Base-by-base conservation (phyloP, 108 stramenopile genomes). In the Discostella stelligeroides region DNA sequence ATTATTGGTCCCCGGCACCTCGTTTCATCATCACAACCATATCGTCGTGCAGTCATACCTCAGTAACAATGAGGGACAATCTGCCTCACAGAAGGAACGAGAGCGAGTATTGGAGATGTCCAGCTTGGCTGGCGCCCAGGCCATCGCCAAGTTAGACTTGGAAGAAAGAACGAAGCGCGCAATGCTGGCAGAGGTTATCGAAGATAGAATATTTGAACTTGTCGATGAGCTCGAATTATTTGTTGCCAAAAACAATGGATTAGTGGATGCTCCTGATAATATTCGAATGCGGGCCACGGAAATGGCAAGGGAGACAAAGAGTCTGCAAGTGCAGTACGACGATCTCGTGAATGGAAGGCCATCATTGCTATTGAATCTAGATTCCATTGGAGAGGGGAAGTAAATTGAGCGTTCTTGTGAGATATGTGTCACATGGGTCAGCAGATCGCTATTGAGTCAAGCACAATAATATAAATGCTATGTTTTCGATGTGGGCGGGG, bases 181-280 rank as follows among this genome's bases (percentile, higher is more conserved):
- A 20, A 80, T 86, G 81, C 53, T 86, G 43, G 86, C 86, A 21
- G 86, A 86, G 54, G 71, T 60, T 11, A 67, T 84, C 17, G 86
- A 86, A 71, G 83, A 86, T 61, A 51, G 83, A 21, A 81, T 86
- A 23, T 79, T 83, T 66, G 59, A 61, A 20, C 49, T 84, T n/a
- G 38, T 55, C 0, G 82, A 84, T 43, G 81, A 86, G 42, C 47
- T 86, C 34, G 86, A 86, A 17, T 12, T 38, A 17, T 34, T 70
- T 21, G 27, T 69, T 41, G 29, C 29, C 21, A 58, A 21, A 41
- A 70, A 70, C 41, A 37, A 51, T 39, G 68, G 68, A 29, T 30
- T 15, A 25, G 64, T 49, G 42, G 70, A 69, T 13, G 51, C 56
- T 17, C 68, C 67, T 30, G 78, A 70, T 13, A 69, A 71, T 21